Evolutionary conservation across 306 rosid species (phyloP).

Genomic region (Quillaja saponaria): DNA sequence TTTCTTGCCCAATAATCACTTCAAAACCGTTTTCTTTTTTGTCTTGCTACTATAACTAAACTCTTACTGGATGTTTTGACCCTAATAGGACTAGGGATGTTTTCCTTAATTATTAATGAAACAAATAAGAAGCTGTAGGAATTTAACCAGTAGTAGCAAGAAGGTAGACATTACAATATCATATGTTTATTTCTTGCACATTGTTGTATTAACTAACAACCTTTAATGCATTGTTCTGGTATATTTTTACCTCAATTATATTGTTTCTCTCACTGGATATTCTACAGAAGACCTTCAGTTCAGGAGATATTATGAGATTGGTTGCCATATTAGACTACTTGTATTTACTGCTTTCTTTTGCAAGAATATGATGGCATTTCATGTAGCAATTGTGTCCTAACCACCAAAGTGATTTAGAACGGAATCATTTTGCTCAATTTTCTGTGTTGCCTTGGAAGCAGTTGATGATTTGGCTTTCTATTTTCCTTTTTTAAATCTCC

Average conservation of each 20-base stretch:
- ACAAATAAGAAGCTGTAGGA: no score
- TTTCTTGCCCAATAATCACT: no score
- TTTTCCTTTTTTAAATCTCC: not conserved
- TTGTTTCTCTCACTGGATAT: not conserved
- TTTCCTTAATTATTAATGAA: no score
- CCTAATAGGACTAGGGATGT: no score
- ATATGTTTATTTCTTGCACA: not conserved
- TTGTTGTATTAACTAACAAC: not conserved
- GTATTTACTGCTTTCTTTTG: not conserved
- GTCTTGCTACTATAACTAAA: no score
- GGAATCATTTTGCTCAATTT: not conserved
- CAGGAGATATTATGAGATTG: not conserved
- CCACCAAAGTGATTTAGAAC: not conserved
- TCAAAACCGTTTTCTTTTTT: no score
- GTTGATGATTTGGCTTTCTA: not conserved
- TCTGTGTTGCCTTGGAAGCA: not conserved
- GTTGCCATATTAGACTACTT: not conserved
- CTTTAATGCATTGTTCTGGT: slow-evolving; percentile 14
- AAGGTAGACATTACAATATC: not conserved
- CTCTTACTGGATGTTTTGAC: no score
- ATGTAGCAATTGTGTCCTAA: slow-evolving; percentile 9
- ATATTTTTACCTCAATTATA: not conserved
- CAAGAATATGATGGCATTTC: not conserved
- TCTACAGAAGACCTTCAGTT: not conserved
- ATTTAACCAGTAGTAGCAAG: not conserved